phyloP scores from a whole-genome alignment of 495 filamentous ascomycete genomes.

The Stereocaulon alpinum region DNA sequence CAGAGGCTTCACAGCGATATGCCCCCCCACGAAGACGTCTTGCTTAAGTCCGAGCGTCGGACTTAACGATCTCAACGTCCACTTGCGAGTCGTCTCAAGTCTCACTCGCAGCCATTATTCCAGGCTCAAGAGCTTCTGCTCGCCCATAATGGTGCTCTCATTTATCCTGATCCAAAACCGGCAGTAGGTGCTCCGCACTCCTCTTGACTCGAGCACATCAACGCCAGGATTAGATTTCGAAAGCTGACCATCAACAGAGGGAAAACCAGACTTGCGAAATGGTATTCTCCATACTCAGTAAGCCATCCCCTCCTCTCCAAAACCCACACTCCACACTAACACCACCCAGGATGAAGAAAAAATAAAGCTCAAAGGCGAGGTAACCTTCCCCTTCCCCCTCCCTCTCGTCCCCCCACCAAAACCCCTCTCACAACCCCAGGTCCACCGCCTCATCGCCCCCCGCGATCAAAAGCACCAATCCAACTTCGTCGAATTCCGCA shows the following conservation, averaged over 20 bases:
- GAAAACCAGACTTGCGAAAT: constrained; percentile 96
- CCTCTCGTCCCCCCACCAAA: constrained; percentile 1
- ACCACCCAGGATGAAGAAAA: constrained; percentile 72
- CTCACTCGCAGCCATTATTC: not conserved
- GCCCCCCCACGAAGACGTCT: too few species aligned
- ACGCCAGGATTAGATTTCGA: constrained; percentile 17
- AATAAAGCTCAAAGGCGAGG: constrained; percentile 88
- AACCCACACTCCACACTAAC: not conserved
- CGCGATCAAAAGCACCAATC: constrained; percentile 99
- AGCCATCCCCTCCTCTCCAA: constrained; percentile 16
- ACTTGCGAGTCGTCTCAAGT: too few species aligned
- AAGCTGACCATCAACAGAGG: constrained; percentile 49
- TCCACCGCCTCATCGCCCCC: constrained; percentile 93
- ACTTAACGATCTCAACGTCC: not conserved
- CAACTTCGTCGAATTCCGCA: constrained; percentile 92
- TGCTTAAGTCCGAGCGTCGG: not conserved
- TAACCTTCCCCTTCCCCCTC: constrained; percentile 24
- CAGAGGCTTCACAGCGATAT: too few species aligned
- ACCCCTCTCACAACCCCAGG: constrained; percentile 34
- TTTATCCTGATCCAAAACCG: constrained; percentile 97
- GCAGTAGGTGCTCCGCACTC: constrained; percentile 52
- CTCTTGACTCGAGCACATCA: not conserved
- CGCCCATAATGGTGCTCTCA: constrained; percentile 61
- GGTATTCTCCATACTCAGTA: constrained; percentile 92
- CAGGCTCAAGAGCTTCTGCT: not conserved